phyloP scores from a whole-genome alignment of 192 early-diverging fungal genomes.

The Coemansia sp. region DNA sequence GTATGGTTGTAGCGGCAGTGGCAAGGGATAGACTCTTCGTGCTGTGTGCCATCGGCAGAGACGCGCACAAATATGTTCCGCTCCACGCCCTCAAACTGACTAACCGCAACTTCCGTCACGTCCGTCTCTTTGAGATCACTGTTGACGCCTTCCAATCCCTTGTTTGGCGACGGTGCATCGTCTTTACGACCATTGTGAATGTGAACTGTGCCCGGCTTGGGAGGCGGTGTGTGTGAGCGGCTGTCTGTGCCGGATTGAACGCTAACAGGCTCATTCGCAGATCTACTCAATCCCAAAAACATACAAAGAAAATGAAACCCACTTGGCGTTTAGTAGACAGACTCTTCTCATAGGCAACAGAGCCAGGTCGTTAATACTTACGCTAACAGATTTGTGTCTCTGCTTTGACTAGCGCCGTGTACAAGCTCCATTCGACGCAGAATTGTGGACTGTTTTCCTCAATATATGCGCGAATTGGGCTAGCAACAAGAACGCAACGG shows the following conservation, averaged over 20 bases:
- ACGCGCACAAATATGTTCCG: conserved; percentile 51
- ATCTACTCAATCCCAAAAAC: not conserved
- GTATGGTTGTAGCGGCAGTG: conserved; percentile 57
- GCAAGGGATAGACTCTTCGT: conserved; percentile 53
- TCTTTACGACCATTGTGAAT: not conserved
- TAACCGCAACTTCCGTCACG: conserved; percentile 28
- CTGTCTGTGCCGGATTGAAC: conserved; percentile 10
- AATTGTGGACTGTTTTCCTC: not conserved
- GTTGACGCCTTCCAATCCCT: conserved; percentile 17
- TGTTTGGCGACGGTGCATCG: not conserved
- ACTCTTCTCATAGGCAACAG: not conserved
- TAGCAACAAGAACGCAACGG: not conserved
- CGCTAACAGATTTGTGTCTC: not conserved
- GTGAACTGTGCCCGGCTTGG: not conserved
- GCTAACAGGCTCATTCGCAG: conserved; percentile 2
- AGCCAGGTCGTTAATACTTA: not conserved
- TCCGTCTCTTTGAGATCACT: conserved; percentile 30
- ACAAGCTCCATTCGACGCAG: conserved; percentile 30
- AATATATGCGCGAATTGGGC: not conserved
- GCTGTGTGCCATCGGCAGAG: conserved; percentile 35
- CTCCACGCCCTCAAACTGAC: conserved; percentile 41
- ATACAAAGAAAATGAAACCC: not conserved
- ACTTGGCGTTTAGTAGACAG: not conserved
- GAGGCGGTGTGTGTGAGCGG: conserved; percentile 5
- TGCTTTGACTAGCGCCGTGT: not conserved